Conservation (phyloP, 2,329 filamentous ascomycete genomes). For the Talaromyces sp. region DNA sequence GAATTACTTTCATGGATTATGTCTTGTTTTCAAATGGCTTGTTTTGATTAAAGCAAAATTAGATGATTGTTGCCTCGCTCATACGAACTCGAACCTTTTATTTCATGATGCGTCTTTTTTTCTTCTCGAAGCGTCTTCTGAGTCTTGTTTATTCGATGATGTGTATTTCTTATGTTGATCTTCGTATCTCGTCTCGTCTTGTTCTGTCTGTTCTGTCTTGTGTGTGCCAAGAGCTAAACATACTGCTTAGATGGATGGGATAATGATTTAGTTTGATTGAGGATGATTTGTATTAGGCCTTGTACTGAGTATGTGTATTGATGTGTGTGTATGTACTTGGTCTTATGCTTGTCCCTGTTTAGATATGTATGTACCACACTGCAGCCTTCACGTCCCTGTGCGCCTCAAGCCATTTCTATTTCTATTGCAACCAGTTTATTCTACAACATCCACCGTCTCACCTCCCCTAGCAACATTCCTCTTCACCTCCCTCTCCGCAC, state of each 20-base stretch:
- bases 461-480: constrained; percentile 24
- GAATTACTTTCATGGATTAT: neutral
- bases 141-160: constrained; percentile 7
- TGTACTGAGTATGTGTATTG: neutral
- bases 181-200: neutral
- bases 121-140: constrained; percentile 6
- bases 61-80: constrained; percentile 11
- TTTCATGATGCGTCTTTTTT: neutral
- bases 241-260: constrained; percentile 12
- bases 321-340: neutral
- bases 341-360: neutral
- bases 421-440: constrained; percentile 3
- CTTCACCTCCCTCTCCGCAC: constrained; percentile 32
- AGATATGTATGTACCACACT: neutral
- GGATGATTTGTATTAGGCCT: neutral
- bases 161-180: neutral
- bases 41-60: constrained; percentile 8
- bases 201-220: neutral
- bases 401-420: neutral
- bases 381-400: neutral
- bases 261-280: neutral
- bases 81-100: neutral
- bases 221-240: constrained; percentile 3
- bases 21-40: neutral
- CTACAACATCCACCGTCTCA: neutral